These are phyloP conservation scores for Trichosporon asahii DNA, from an alignment of 1,284 basidiomycete genomes.

Conservation along the genomic window DNA sequence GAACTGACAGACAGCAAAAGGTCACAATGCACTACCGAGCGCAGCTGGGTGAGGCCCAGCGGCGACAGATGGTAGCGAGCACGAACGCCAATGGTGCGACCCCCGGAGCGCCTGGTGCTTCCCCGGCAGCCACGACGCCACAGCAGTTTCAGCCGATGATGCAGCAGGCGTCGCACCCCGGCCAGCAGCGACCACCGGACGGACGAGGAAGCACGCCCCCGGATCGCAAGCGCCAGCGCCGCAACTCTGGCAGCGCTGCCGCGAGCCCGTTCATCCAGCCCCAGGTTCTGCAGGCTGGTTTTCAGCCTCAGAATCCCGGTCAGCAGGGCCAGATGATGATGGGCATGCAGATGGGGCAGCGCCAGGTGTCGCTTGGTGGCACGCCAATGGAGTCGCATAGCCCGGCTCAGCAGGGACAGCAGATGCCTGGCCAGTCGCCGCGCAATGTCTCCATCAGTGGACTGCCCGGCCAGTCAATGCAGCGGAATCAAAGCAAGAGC, in stretches of 20 bases:
- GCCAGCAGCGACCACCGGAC: conserved; percentile 16
- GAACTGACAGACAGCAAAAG: not conserved
- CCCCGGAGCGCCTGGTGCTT: conserved; percentile 13
- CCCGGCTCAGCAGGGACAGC: conserved; percentile 15
- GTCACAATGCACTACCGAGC: conserved; percentile 32
- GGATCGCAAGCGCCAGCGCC: conserved; percentile 41
- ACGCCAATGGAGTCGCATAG: conserved; percentile 17
- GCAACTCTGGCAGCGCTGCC: conserved; percentile 41
- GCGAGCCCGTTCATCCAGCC: conserved; percentile 35
- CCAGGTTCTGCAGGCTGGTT: conserved; percentile 24
- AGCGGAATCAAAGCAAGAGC: conserved; percentile 41
- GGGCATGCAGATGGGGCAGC: conserved; percentile 14
- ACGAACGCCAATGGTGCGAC: conserved; percentile 12
- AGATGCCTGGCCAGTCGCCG: conserved; percentile 18
- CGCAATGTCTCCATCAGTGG: conserved; percentile 20
- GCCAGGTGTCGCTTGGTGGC: conserved; percentile 19
- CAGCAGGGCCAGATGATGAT: conserved; percentile 22
- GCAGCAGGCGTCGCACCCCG: conserved; percentile 25
- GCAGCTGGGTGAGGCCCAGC: conserved; percentile 11
- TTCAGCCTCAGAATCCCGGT: conserved; percentile 15
- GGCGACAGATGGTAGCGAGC: conserved; percentile 17
- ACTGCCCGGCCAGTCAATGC: conserved; percentile 29
- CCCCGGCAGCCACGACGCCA: conserved; percentile 18
- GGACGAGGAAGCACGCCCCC: conserved; percentile 35
- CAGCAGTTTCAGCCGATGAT: conserved; percentile 21